Evolutionary conservation across 2,329 filamentous ascomycete genomes (phyloP).

Genomic region (Fusarium abutilonis): DNA sequence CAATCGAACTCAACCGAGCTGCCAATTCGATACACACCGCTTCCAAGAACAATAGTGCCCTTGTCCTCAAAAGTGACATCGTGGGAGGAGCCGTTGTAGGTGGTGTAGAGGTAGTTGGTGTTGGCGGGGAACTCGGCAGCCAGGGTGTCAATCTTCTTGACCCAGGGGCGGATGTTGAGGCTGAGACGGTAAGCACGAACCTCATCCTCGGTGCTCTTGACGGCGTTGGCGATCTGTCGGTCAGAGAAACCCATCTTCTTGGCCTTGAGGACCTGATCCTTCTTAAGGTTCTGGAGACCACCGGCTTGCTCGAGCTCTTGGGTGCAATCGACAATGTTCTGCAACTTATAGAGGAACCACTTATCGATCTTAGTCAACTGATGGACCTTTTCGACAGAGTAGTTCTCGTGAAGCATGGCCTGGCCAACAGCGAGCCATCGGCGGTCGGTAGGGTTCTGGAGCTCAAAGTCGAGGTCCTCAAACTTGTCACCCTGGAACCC

Average conservation of each 20-base stretch:
- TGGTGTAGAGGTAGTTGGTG: constrained; percentile 97
- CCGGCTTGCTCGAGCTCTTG: constrained; percentile 86
- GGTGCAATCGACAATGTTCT: constrained; percentile 94
- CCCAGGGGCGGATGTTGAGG: constrained; percentile 92
- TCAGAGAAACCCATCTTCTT: constrained; percentile 99
- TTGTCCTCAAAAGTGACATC: constrained; percentile 95
- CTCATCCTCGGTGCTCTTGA: constrained; percentile 87
- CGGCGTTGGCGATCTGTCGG: constrained; percentile 88
- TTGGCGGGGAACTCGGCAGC: constrained; percentile 95
- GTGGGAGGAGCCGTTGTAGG: constrained; percentile 94
- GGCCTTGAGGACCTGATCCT: constrained; percentile 86
- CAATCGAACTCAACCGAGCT: constrained; percentile 99
- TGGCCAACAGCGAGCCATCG: constrained; percentile 97
- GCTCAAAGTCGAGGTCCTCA: constrained; percentile 87
- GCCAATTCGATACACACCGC: constrained; percentile 96
- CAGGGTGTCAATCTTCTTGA: constrained; percentile 98
- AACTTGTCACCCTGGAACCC: constrained; percentile 97
- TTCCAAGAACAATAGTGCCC: constrained; percentile 87
- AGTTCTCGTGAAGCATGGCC: constrained; percentile 96
- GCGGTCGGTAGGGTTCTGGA: constrained; percentile 93
- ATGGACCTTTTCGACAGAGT: constrained; percentile 90
- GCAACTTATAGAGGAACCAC: constrained; percentile 98
- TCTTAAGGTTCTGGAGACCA: constrained; percentile 83
- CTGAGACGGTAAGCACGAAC: constrained; percentile 85
- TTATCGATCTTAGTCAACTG: constrained; percentile 98